Conservation (phyloP, 495 filamentous ascomycete genomes). For the Monascus purpureus region DNA sequence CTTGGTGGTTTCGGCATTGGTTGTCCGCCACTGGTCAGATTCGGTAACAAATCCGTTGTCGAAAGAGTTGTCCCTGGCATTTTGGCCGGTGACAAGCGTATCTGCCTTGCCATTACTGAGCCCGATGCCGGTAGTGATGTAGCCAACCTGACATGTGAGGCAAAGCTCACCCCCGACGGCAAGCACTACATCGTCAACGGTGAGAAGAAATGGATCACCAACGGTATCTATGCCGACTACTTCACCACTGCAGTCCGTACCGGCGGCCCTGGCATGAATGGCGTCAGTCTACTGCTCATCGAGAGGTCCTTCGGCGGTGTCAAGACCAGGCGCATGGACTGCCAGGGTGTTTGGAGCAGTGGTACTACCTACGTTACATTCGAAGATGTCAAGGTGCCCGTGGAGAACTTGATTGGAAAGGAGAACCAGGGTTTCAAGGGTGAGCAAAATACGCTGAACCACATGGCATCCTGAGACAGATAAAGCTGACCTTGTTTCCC, state of each 20-base stretch:
- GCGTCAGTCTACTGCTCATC: slow-evolving; percentile 79
- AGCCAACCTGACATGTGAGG: slow-evolving; percentile 88
- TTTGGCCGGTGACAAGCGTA: slow-evolving; percentile 83
- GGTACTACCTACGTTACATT: slow-evolving; percentile 97
- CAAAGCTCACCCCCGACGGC: slow-evolving; percentile 81
- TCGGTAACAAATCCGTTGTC: slow-evolving; percentile 80
- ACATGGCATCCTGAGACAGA: too few species aligned
- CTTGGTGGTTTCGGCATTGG: slow-evolving; percentile 93
- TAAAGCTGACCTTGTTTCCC: slow-evolving; percentile 5
- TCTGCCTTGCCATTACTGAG: slow-evolving; percentile 79
- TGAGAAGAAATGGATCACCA: slow-evolving; percentile 99
- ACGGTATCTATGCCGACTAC: slow-evolving; percentile 92
- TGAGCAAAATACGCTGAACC: too few species aligned
- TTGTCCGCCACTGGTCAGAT: slow-evolving; percentile 80
- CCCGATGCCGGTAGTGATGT: slow-evolving; percentile 79
- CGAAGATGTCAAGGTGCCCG: slow-evolving; percentile 95
- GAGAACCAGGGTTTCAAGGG: slow-evolving; percentile 97
- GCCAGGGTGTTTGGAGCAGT: slow-evolving; percentile 89
- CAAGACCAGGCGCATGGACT: slow-evolving; percentile 90
- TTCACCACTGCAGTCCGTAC: slow-evolving; percentile 96
- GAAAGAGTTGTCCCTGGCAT: slow-evolving; percentile 74
- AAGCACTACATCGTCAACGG: slow-evolving; percentile 99
- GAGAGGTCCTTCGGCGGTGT: slow-evolving; percentile 70
- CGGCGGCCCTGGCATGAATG: slow-evolving; percentile 74
- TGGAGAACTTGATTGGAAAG: slow-evolving; percentile 94